Evolutionary conservation across 1,284 basidiomycete species (phyloP).

Genomic region (Microbotryomycetes sp.): DNA sequence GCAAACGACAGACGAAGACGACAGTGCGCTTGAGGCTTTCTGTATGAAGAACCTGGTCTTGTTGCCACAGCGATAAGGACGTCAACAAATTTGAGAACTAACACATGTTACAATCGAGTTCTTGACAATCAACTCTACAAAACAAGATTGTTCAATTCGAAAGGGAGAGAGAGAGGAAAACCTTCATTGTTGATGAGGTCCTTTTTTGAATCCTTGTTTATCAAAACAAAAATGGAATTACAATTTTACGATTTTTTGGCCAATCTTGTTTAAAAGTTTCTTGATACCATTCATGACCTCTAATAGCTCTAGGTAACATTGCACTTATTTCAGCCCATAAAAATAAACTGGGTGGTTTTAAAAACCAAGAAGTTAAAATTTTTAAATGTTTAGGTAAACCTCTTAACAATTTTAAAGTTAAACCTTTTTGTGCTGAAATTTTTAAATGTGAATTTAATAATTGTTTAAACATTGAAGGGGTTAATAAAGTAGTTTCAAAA

Average conservation of each 20-base stretch:
- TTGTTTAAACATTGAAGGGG: not conserved
- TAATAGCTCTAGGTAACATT: conserved; percentile 35
- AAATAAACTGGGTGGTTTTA: conserved; percentile 15
- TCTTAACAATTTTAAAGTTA: not conserved
- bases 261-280: conserved; percentile 33
- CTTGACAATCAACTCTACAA: no score
- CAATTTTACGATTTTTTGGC: conserved; percentile 24
- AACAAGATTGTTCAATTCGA: no score
- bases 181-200: no score
- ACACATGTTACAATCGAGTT: no score
- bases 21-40: no score
- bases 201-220: no score
- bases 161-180: no score
- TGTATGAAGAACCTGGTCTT: no score
- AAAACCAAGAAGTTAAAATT: conserved; percentile 13
- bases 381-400: not conserved
- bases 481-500: not conserved
- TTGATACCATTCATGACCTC: conserved; percentile 35
- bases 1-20: no score
- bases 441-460: not conserved
- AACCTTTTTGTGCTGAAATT: not conserved
- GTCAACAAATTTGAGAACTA: no score
- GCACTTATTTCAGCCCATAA: conserved; percentile 21
- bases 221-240: conserved; percentile 29
- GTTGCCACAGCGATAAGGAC: no score